Evolutionary conservation across 129 eudicot species (phyloP).

Genomic region (Flaveria brownii): DNA sequence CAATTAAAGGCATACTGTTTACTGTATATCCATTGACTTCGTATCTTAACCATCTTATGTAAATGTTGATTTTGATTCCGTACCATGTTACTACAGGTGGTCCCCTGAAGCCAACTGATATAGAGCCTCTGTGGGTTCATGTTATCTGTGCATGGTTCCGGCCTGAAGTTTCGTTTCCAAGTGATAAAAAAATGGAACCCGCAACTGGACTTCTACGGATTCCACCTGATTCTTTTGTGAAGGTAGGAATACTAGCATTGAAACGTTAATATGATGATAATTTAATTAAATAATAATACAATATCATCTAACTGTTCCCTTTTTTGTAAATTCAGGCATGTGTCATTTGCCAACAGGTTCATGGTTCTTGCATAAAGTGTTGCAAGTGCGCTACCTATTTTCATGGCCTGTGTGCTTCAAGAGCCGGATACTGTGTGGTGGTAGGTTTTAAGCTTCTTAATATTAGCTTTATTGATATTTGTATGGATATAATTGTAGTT

Average conservation of each 20-base stretch:
- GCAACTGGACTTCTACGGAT: constrained; percentile 71
- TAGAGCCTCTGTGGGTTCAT: constrained; percentile 83
- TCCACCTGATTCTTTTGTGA: constrained; percentile 62
- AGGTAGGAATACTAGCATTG: constrained; percentile 44
- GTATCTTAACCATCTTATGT: constrained; percentile 1
- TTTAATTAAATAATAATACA: not conserved
- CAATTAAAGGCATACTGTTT: constrained; percentile 71
- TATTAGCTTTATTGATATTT: constrained; percentile 4
- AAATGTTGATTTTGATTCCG: constrained; percentile 4
- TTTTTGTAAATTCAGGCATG: constrained; percentile 53
- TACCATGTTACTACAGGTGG: constrained; percentile 58
- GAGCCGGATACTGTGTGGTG: constrained; percentile 91
- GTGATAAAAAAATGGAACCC: constrained; percentile 90
- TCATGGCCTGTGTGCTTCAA: constrained; percentile 75
- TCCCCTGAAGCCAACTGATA: constrained; percentile 87
- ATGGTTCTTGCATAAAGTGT: constrained; percentile 86
- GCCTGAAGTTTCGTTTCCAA: constrained; percentile 72
- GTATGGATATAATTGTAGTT: not conserved
- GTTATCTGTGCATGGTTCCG: constrained; percentile 95
- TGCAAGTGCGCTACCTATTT: constrained; percentile 80
- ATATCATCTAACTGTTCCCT: constrained; percentile 18
- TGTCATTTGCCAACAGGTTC: constrained; percentile 74
- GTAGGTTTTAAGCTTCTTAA: constrained; percentile 40
- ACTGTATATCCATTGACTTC: not conserved
- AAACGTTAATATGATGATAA: not conserved